Evolutionary conservation across 2,329 filamentous ascomycete genomes (phyloP).

Genomic region (Diplodia mutila): DNA sequence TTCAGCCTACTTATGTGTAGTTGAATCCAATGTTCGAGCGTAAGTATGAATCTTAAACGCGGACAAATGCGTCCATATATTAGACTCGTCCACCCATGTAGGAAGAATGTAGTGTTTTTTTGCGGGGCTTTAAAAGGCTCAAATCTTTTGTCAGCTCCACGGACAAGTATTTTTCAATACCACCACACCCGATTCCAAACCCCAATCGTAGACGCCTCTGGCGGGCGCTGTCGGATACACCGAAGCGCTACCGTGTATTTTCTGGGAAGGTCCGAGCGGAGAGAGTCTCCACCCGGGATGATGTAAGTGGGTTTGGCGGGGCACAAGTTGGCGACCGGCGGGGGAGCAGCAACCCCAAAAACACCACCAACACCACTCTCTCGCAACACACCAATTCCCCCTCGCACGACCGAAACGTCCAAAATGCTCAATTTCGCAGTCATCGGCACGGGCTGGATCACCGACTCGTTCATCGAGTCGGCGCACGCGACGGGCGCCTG

Average conservation of each 20-base stretch:
- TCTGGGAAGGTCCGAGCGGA: slow-evolving; percentile 17
- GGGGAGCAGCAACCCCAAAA: too few relatives aligned
- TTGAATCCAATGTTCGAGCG: too few relatives aligned
- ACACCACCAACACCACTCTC: neutral
- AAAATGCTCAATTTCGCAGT: slow-evolving; percentile 48
- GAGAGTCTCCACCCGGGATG: neutral
- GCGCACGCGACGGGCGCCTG: slow-evolving; percentile 50
- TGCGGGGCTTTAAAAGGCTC: too few relatives aligned
- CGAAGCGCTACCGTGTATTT: neutral
- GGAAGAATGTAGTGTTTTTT: too few relatives aligned
- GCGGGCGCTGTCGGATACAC: neutral
- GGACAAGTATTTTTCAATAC: neutral
- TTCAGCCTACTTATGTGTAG: too few relatives aligned
- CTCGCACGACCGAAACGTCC: neutral
- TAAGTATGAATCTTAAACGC: too few relatives aligned
- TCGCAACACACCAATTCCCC: neutral
- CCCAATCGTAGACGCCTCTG: neutral
- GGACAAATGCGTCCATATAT: too few relatives aligned
- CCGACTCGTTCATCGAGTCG: slow-evolving; percentile 50
- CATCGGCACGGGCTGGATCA: slow-evolving; percentile 57
- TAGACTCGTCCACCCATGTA: too few relatives aligned
- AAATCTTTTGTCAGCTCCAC: too few relatives aligned
- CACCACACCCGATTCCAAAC: neutral
- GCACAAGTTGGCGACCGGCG: neutral
- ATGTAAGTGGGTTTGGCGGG: slow-evolving; percentile 23